These are phyloP conservation scores for Chlorencoelia australis DNA, from an alignment of 2,329 filamentous ascomycete genomes.

Conservation along the genomic window DNA sequence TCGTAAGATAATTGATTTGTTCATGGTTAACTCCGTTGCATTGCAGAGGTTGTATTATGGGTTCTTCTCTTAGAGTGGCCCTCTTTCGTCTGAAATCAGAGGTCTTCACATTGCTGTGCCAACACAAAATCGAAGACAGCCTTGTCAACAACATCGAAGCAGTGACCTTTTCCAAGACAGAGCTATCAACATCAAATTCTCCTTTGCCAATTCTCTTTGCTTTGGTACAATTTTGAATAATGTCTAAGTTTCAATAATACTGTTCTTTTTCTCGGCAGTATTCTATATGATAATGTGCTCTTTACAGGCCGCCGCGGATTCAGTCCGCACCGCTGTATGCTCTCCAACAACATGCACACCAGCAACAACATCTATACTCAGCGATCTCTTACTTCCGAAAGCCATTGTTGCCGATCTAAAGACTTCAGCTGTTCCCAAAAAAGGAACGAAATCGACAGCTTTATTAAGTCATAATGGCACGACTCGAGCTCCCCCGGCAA, in stretches of 20 bases:
- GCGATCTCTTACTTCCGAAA: constrained; percentile 35
- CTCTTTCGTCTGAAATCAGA: too few species aligned
- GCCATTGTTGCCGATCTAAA: constrained; percentile 14
- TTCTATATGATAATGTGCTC: constrained; percentile 30
- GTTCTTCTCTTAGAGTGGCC: too few species aligned
- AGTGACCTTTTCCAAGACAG: constrained; percentile 5
- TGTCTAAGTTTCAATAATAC: constrained; percentile 25
- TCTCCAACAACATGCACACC: constrained; percentile 39
- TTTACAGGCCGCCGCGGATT: constrained; percentile 33
- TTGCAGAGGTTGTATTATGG: too few species aligned
- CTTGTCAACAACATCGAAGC: not conserved
- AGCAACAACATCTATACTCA: constrained; percentile 35
- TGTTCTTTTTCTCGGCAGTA: constrained; percentile 9
- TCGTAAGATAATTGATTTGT: constrained; percentile 14
- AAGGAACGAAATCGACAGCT: constrained; percentile 6
- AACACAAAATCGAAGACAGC: constrained; percentile 1
- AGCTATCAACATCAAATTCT: constrained; percentile 7
- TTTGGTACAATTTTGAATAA: constrained; percentile 23
- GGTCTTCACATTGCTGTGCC: too few species aligned
- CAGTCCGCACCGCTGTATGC: constrained; percentile 36
- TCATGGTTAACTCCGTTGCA: constrained; percentile 13
- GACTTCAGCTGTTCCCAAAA: constrained; percentile 1
- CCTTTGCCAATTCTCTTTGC: constrained; percentile 5
- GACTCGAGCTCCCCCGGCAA: constrained; percentile 12
- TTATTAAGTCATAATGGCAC: constrained; percentile 6